Evolutionary conservation across 768 basidiomycete species (phyloP).

Genomic region (Tricholoma bakamatsutake): DNA sequence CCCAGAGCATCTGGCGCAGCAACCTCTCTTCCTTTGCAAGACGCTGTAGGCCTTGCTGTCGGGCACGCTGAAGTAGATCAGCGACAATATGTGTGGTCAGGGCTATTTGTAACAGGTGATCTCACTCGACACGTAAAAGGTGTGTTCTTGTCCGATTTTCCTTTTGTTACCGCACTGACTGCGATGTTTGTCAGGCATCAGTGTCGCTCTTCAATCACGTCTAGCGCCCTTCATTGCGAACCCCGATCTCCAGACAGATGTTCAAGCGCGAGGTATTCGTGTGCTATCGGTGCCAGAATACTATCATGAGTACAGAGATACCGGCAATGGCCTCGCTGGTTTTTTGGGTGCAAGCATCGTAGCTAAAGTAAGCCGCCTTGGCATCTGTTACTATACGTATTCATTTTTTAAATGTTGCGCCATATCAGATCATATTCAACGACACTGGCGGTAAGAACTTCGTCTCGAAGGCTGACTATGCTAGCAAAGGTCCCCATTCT

Average conservation of each 20-base stretch:
- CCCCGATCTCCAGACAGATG: constrained; percentile 61
- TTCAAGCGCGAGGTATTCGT: constrained; percentile 63
- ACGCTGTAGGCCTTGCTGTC: constrained; percentile 61
- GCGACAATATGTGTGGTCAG: constrained; percentile 71
- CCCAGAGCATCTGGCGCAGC: constrained; percentile 22
- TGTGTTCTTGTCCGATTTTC: constrained; percentile 20
- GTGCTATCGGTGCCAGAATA: constrained; percentile 77
- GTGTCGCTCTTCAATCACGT: constrained; percentile 64
- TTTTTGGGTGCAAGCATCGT: constrained; percentile 80
- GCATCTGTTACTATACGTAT: neutral
- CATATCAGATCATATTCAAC: constrained; percentile 62
- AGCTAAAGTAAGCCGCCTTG: constrained; percentile 57
- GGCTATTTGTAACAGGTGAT: constrained; percentile 77
- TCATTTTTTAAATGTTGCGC: constrained; percentile 2
- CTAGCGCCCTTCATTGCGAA: constrained; percentile 56
- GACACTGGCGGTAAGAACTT: constrained; percentile 63
- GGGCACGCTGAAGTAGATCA: constrained; percentile 55
- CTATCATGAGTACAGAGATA: constrained; percentile 86
- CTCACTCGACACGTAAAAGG: constrained; percentile 69
- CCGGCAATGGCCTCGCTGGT: constrained; percentile 73
- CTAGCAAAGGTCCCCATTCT: constrained; percentile 62
- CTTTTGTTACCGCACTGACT: neutral
- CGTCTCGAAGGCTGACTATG: constrained; percentile 77
- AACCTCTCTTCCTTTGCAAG: constrained; percentile 49
- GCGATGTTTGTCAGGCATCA: constrained; percentile 41